Evolutionary conservation across 2,329 filamentous ascomycete genomes (phyloP), one percentile per base, ranked within the genome.

Genomic region (Phialemoniopsis sp.): DNA sequence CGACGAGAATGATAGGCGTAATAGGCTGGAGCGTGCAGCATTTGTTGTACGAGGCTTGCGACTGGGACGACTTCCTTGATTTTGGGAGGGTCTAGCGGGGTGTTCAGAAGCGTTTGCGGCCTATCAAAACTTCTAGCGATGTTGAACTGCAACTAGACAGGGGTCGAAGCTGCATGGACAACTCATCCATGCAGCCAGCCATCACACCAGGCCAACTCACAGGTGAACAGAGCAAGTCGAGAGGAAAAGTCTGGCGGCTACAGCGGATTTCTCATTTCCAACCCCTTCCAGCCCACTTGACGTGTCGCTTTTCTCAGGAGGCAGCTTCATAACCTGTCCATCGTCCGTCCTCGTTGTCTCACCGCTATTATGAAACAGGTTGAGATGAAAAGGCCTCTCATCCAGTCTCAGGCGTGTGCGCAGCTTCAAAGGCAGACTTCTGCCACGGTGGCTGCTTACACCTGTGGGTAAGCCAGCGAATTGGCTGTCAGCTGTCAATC

Each of bases 91-190:
- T 45, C 52, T 38, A 41, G 57, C 62, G 66, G 68, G 56, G 58
- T 57, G 54, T 47, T 49, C 50, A 51, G 56, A 54, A 48, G 44
- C 48, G 42, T 41, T 49, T 48, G 53, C 52, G 58, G 58, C 70
- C 70, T 73, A 72, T 75, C 62, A 67, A 45, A 52, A 51, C 41
- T 44, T 43, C 46, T 47, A 46, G 53, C 43, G 52, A 46, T 49
- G 43, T 52, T 53, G 57, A 57, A 54, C 55, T 53, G 58, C 62
- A 52, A 59, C 48, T 44, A 34, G 37, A 41, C 40, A 36, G 37
- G 12, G 16, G 17, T 21, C 31, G 18, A 14, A n/a, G 34, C 32
- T 39, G 18, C 40, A 37, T 12, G 56, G 55, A 63, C 65, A 68
- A 60, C 65, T 52, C 64, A 68, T 58, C 63, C 58, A 44, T 66